Percentiles rank a stretch among this genome's conserved stretches.
These are phyloP conservation scores for Plicaturopsis crispa DNA, from an alignment of 768 basidiomycete genomes.

Conservation along the genomic window DNA sequence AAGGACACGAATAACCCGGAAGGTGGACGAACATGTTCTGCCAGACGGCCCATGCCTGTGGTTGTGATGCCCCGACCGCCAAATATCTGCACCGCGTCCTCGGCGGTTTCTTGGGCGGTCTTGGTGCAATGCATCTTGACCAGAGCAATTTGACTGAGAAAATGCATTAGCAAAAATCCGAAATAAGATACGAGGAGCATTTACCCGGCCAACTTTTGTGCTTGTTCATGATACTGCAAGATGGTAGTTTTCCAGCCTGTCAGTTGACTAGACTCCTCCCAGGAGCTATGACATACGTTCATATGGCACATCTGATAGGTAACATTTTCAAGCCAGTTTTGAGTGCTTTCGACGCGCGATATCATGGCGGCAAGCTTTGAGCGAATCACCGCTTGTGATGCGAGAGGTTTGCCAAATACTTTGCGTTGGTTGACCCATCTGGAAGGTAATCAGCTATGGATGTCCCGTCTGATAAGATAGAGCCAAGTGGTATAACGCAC, in stretches of 20 bases:
- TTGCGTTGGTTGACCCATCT: constrained; percentile 75
- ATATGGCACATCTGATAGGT: constrained; percentile 88
- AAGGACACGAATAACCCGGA: constrained; percentile 10
- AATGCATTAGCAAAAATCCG: constrained; percentile 1
- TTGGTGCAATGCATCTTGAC: constrained; percentile 75
- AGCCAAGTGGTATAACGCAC: constrained; percentile 16
- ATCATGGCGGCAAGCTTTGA: constrained; percentile 78
- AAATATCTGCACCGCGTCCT: constrained; percentile 74
- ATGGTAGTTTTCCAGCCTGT: not conserved
- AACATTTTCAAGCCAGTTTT: constrained; percentile 82
- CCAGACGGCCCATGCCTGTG: constrained; percentile 57
- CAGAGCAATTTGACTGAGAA: constrained; percentile 60
- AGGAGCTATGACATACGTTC: too few relatives aligned
- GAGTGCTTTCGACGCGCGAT: constrained; percentile 68
- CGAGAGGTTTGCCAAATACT: constrained; percentile 65
- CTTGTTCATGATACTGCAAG: constrained; percentile 64
- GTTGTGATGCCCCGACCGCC: constrained; percentile 82
- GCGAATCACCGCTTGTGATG: constrained; percentile 67
- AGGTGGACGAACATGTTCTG: constrained; percentile 41
- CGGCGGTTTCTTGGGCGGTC: constrained; percentile 71
- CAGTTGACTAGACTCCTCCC: too few relatives aligned
- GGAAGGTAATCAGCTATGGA: constrained; percentile 1
- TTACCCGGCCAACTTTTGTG: constrained; percentile 66
- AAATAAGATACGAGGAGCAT: constrained; percentile 7
- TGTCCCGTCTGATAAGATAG: not conserved